Evolutionary conservation across 2,329 filamentous ascomycete genomes (phyloP).

Genomic region (Colletotrichum sp.): DNA sequence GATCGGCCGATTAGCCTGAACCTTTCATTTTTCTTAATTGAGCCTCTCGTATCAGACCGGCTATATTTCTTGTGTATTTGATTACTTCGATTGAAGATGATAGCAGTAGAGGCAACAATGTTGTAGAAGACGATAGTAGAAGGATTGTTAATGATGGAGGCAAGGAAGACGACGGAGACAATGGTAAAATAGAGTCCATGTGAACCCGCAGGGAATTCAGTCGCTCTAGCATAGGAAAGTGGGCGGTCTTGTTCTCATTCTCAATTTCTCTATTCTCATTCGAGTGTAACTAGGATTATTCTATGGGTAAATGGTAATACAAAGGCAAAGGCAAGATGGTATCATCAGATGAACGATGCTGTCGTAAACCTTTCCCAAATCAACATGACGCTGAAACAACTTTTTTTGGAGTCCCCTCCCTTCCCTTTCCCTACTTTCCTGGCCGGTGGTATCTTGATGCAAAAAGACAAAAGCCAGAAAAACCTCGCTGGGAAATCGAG

Average conservation of each 20-base stretch:
- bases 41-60: neutral
- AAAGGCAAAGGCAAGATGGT: neutral
- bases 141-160: neutral
- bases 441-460: neutral
- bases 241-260: neutral
- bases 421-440: neutral
- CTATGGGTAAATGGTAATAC: neutral
- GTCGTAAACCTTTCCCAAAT: neutral
- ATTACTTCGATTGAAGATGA: neutral
- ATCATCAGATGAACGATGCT: slow-evolving; percentile 1
- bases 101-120: neutral
- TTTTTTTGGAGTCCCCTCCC: neutral
- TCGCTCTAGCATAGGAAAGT: too few species aligned
- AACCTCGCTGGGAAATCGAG: neutral
- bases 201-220: too few species aligned
- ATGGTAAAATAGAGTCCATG: neutral
- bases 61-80: neutral
- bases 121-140: accelerated
- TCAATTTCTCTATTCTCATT: neutral
- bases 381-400: neutral
- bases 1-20: neutral
- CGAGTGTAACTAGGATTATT: neutral
- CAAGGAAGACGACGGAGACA: neutral
- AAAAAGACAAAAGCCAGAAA: neutral
- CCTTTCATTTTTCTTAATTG: neutral